phyloP scores from a whole-genome alignment of 2,329 filamentous ascomycete genomes.

The Thelonectria discophora region DNA sequence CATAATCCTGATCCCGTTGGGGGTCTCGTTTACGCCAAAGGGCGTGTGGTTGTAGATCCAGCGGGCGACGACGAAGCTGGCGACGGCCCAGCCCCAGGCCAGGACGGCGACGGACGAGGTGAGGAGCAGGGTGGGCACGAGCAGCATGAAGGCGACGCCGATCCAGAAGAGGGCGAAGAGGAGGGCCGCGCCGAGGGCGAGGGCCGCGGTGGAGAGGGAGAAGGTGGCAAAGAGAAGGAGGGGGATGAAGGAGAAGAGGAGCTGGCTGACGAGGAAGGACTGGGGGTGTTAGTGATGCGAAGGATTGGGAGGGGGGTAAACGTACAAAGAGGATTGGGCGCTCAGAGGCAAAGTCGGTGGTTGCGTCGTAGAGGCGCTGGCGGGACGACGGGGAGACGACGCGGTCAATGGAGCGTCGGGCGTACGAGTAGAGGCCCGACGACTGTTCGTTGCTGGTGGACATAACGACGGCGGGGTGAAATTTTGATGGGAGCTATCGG shows the following conservation, averaged over 20 bases:
- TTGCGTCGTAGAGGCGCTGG: conserved; percentile 62
- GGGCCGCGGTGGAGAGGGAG: conserved; percentile 66
- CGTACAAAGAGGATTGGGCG: conserved; percentile 77
- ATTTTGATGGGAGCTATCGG: not conserved
- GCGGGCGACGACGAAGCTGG: conserved; percentile 61
- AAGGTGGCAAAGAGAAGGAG: conserved; percentile 75
- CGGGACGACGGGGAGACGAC: conserved; percentile 69
- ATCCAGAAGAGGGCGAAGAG: conserved; percentile 74
- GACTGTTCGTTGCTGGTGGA: conserved; percentile 40
- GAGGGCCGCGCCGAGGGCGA: conserved; percentile 69
- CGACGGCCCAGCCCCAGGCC: conserved; percentile 73
- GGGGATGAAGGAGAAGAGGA: conserved; percentile 72
- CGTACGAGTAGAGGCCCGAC: conserved; percentile 50
- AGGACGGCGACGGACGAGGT: conserved; percentile 69
- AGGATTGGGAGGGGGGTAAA: conserved; percentile 12
- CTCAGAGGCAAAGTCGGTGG: conserved; percentile 64
- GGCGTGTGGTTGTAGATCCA: conserved; percentile 55
- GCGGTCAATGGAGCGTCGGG: conserved; percentile 57
- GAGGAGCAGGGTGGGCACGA: conserved; percentile 74
- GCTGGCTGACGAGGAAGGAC: conserved; percentile 74
- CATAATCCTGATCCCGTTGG: conserved; percentile 34
- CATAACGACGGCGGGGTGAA: not conserved
- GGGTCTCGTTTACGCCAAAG: conserved; percentile 29
- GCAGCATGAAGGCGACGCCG: conserved; percentile 70
- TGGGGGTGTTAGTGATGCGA: conserved; percentile 43